Conservation (phyloP, 495 filamentous ascomycete species). For the Bathelium albidoporum region DNA sequence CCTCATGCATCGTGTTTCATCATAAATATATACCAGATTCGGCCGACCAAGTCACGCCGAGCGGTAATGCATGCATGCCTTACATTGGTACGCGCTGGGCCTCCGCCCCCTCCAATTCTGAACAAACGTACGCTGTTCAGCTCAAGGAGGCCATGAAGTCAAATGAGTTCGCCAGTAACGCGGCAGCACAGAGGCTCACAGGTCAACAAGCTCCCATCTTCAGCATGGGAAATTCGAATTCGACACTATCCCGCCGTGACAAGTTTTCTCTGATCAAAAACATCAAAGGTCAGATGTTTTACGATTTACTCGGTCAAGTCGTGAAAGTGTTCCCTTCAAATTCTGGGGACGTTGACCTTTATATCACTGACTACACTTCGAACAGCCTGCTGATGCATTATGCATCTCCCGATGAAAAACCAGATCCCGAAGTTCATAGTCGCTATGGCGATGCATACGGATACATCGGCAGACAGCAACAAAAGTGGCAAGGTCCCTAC, state of each 20-base stretch:
- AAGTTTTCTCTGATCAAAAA: constrained; percentile 61
- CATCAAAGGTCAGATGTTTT: constrained; percentile 44
- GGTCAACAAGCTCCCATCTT: not conserved
- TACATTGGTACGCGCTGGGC: not conserved
- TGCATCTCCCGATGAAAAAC: constrained; percentile 33
- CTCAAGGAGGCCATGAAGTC: constrained; percentile 16
- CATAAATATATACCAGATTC: not conserved
- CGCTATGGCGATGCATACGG: constrained; percentile 41
- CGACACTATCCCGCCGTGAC: constrained; percentile 14
- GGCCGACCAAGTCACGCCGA: not conserved
- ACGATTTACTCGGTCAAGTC: constrained; percentile 68
- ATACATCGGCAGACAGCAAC: constrained; percentile 32
- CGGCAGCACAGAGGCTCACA: not conserved
- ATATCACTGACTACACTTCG: constrained; percentile 79
- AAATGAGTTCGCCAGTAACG: not conserved
- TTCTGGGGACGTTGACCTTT: constrained; percentile 47
- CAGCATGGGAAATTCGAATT: not conserved
- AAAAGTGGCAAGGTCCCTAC: constrained; percentile 66
- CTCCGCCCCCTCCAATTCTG: not conserved
- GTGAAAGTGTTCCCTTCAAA: constrained; percentile 48
- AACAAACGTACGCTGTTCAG: constrained; percentile 23
- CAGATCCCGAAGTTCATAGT: constrained; percentile 26
- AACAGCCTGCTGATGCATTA: constrained; percentile 53
- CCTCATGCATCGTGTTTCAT: not conserved
- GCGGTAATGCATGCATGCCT: not conserved